Base-by-base conservation (phyloP, 768 basidiomycete genomes). In the Pisolithus albus region DNA sequence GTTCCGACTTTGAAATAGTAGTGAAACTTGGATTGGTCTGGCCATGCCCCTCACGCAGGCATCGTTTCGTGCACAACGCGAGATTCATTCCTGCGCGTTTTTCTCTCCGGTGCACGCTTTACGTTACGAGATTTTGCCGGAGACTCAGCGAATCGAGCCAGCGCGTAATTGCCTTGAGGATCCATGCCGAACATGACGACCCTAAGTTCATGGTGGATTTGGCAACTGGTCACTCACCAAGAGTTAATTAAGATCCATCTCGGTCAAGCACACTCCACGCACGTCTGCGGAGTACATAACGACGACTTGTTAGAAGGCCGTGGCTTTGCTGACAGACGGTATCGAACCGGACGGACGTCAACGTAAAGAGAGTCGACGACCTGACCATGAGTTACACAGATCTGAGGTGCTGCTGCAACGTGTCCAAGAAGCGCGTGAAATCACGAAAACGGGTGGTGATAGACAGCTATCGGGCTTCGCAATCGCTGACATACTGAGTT, bases 121-220 rank as follows among this genome's bases (percentile, higher is more conserved):
- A 54, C 24, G 59, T 69, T 64, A 69, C 65, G 65, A 61, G 56
- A 69, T 55, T 61, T 52, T 53, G 61, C 65, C 64, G 67, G 59
- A 56, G 52, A 69, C 65, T 58, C 67, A 67, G 67, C 65, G 67
- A 67, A 65, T 53, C 62, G 65, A 65, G 34, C 64, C 65, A 67
- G 65, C 63, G 67, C 65, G 59, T 69, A 69, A 57, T 58, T 61
- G 67, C 65, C 65, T 69, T 59, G 67, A 63, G 65, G 65, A 54
- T 34, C 56, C 58, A 57, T 63, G 59, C 60, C 58, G 55, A 68
- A 28, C 54, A 52, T 54, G 42, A 34, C 53, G 61, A 66, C 65
- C 65, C 67, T 69, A 61, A 58, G 48, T 24, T 37, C 50, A 47
- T 47, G 48, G 56, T 50, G 42, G 55, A 47, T 56, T 60, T 62